Conservation (phyloP, 1,284 basidiomycete species). For the Ceratobasidium sp. region DNA sequence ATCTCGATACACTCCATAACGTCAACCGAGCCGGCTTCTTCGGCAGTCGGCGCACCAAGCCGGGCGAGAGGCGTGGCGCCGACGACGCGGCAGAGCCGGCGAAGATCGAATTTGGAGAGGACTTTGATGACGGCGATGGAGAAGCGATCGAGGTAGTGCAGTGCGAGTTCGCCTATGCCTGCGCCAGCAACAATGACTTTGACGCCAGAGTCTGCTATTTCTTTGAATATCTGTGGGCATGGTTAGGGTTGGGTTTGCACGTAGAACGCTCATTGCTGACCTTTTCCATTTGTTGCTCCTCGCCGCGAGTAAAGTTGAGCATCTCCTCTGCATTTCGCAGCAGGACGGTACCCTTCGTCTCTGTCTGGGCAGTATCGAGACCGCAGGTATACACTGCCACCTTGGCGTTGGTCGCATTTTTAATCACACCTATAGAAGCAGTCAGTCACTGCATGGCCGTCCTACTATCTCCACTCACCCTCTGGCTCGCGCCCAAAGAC, state of each 20-base stretch:
- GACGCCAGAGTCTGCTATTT: slow-evolving; percentile 96
- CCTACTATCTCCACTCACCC: slow-evolving; percentile 61
- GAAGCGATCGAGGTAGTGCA: slow-evolving; percentile 96
- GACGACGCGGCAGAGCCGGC: slow-evolving; percentile 92
- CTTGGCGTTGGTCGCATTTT: slow-evolving; percentile 84
- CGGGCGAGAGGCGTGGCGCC: slow-evolving; percentile 96
- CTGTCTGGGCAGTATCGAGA: slow-evolving; percentile 94
- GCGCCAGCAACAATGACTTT: slow-evolving; percentile 94
- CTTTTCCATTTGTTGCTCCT: slow-evolving; percentile 96
- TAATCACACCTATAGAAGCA: slow-evolving; percentile 70
- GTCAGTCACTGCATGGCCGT: neutral
- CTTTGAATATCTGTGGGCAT: slow-evolving; percentile 85
- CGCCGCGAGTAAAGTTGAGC: slow-evolving; percentile 94
- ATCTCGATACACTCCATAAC: slow-evolving; percentile 96
- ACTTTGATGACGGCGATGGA: slow-evolving; percentile 97
- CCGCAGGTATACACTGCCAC: slow-evolving; percentile 95
- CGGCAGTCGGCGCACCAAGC: slow-evolving; percentile 93
- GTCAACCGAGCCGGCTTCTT: slow-evolving; percentile 95
- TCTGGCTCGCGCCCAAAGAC: slow-evolving; percentile 97
- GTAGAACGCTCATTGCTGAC: slow-evolving; percentile 57
- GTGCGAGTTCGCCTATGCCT: slow-evolving; percentile 92
- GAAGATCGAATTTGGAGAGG: slow-evolving; percentile 97
- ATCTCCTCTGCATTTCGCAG: slow-evolving; percentile 97
- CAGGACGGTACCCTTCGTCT: slow-evolving; percentile 98
- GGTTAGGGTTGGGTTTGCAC: neutral